Evolutionary conservation across 2,329 filamentous ascomycete genomes (phyloP), one percentile per base, ranked within the genome.

Genomic region (Clarireedia monteithiana): DNA sequence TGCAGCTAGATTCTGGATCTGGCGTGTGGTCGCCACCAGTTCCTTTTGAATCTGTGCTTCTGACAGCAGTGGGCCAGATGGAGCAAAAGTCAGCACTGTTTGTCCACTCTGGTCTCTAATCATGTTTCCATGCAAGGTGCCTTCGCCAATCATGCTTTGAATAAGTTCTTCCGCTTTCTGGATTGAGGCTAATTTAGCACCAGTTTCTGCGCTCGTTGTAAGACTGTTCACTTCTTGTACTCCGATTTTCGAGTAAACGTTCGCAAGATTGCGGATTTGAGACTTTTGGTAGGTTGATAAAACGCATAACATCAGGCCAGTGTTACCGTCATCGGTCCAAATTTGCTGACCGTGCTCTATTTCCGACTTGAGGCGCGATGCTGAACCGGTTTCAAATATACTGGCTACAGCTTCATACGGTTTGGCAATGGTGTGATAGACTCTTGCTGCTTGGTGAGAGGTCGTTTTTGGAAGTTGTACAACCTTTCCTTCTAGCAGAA

Each of bases 321-420:
- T 70, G 65, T 95, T 97, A 48, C 82, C 81, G 64, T 97, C 91
- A 62, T 81, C 77, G 39, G 73, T 70, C 85, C 88, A 95, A 20
- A 82, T 70, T 15, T 74, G 68, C 46, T 74, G 68, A 38, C 84
- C 83, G 14, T 76, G 74, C 36, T 86, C 79, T 15, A 83, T 77
- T 65, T 91, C 87, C 3, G 77, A 75, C 64, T 80, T 80, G 34
- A 95, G 75, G 57, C 79, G 79, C 7, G 75, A 72, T 7, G 82
- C 78, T 57, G 81, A 73, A 14, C 77, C 74, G 17, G 75, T 75
- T 58, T 82, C 77, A 68, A 96, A 96, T 6, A 85, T 77, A 7
- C 80, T 75, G 0, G 83, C 88, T 12, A 97, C 70, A 7, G 78
- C 77, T 48, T 84, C 77, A 69, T 97, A 97, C 2, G 85, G 78